These are phyloP conservation scores for Alternaria solani DNA, from an alignment of 2,329 filamentous ascomycete species.

Conservation along the genomic window DNA sequence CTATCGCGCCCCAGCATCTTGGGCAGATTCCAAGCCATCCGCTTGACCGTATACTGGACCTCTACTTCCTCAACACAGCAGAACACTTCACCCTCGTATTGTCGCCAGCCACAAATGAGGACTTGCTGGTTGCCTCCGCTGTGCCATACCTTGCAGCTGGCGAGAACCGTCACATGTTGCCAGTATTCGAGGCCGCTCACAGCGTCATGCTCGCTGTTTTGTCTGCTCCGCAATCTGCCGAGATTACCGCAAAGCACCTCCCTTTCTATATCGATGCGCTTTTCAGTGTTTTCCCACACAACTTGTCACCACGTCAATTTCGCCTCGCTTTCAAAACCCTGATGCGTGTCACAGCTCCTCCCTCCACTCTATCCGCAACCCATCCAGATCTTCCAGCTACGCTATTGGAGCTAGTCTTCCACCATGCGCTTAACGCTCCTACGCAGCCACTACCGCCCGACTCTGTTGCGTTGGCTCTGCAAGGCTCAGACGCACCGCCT, in stretches of 20 bases:
- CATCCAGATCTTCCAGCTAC: slow-evolving; percentile 82
- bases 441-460: slow-evolving; percentile 54
- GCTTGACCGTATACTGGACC: slow-evolving; percentile 75
- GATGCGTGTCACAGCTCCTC: slow-evolving; percentile 81
- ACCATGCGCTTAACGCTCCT: slow-evolving; percentile 67
- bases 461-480: slow-evolving; percentile 49
- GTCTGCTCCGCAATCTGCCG: slow-evolving; percentile 78
- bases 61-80: slow-evolving; percentile 87
- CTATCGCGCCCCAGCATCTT: slow-evolving; percentile 65
- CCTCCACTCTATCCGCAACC: slow-evolving; percentile 74
- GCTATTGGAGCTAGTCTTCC: slow-evolving; percentile 78
- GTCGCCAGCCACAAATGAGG: slow-evolving; percentile 71
- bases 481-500: slow-evolving; percentile 44
- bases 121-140: slow-evolving; percentile 76
- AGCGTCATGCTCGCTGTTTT: slow-evolving; percentile 81
- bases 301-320: slow-evolving; percentile 85
- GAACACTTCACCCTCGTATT: slow-evolving; percentile 82
- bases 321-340: slow-evolving; percentile 86
- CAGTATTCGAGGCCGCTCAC: slow-evolving; percentile 90
- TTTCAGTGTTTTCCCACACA: slow-evolving; percentile 78
- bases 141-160: slow-evolving; percentile 74
- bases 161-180: slow-evolving; percentile 64
- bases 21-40: slow-evolving; percentile 69
- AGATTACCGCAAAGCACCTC: slow-evolving; percentile 73
- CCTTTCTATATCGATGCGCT: slow-evolving; percentile 86